These are phyloP conservation scores for Colletotrichum incanum DNA, from an alignment of 2,329 filamentous ascomycete species.

Conservation along the genomic window DNA sequence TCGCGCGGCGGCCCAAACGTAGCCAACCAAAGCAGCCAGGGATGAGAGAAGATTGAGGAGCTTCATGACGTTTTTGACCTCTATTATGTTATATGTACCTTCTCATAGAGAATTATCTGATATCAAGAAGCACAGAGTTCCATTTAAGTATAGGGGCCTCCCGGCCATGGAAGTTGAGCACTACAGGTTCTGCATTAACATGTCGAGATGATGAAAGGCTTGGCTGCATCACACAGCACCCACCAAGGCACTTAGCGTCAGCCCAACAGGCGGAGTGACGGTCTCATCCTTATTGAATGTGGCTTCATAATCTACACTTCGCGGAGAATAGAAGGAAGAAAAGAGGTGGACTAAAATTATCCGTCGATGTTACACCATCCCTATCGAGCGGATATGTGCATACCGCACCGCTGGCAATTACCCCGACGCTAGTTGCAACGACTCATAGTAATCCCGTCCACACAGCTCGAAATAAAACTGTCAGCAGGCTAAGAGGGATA, in stretches of 20 bases:
- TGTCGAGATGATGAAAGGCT: not conserved
- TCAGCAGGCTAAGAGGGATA: not conserved
- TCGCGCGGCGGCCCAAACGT: conserved; percentile 50
- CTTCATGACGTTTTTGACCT: conserved; percentile 17
- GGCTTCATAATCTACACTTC: not conserved
- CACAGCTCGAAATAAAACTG: not conserved
- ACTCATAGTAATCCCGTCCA: conserved; percentile 25
- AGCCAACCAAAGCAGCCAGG: not conserved
- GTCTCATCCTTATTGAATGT: not conserved
- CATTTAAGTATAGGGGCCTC: not conserved
- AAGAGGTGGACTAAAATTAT: conserved; percentile 38
- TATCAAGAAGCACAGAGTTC: not conserved
- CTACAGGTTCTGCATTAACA: too few relatives aligned
- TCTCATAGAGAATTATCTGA: not conserved
- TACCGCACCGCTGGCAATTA: not conserved
- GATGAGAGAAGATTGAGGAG: conserved; percentile 12
- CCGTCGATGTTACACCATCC: not conserved
- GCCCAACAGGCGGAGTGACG: not conserved
- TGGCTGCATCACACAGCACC: conserved; percentile 19
- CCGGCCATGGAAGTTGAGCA: not conserved
- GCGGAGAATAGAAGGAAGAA: conserved; percentile 9
- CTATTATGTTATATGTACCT: not conserved
- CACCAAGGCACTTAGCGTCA: not conserved
- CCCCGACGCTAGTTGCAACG: not conserved
- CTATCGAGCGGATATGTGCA: not conserved